Base-by-base conservation (phyloP, 768 basidiomycete genomes). In the Nidula microcarpa region DNA sequence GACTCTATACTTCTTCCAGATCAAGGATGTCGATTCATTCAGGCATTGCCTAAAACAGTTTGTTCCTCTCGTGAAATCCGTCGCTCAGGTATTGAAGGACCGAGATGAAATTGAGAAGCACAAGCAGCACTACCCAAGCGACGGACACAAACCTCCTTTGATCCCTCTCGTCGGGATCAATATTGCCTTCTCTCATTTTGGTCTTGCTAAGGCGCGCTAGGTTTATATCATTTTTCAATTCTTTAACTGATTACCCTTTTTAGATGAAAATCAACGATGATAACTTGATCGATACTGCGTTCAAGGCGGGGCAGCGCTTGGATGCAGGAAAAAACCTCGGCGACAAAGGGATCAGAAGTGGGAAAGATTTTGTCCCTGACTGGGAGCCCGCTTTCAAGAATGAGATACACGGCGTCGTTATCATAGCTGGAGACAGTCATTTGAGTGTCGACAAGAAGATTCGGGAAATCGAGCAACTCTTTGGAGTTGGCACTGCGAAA, bases 171-270 rank as follows among this genome's bases (percentile, higher is more conserved):
- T 65, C 11, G 77, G 76, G 9, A 69, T 81, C 37, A 84, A 82
- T 66, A 71, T 83, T 43, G 69, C 80, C 9, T 80, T 84, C 63
- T 79, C 81, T 9, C 75, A 78, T 30, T 60, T 63, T n/a, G 82
- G 80, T 11, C 71, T 83, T 39, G 58, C 39, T 2, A 67, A 69
- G 64, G 76, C 78, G 35, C 57, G 48, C 5, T 18, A 2, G 33
- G 17, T 30, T 6, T 5, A 33, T 14, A 4, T 2, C 35, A 2
- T n/a, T 35, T 35, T 23, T 23, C 23, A 3, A 23, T 23, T 23
- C 23, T 23, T 23, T 16, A 47, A 16, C 45, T 47, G 45, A 13
- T 32, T 49, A 1, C 45, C 5, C 4, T 49, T 13, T 49, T 10
- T 60, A 76, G 71, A 58, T 82, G 16, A 73, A 70, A 7, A 64